Conservation (phyloP, 352 stramenopile genomes). For the Pythium pectinolyticum region DNA sequence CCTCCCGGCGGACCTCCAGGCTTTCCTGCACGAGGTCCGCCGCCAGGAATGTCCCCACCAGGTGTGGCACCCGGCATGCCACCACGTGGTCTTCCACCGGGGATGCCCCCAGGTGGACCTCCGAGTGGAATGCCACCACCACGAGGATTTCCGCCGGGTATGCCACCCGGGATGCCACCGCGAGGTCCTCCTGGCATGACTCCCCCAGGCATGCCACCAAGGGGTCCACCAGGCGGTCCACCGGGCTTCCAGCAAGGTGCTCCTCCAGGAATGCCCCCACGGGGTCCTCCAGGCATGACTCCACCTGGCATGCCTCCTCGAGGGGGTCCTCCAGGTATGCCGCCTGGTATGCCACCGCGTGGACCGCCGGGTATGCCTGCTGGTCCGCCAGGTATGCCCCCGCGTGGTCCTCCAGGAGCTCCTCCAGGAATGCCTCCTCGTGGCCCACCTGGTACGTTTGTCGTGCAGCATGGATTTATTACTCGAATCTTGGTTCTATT, state of each 20-base stretch:
- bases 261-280: conserved; percentile 28
- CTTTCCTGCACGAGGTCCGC: conserved; percentile 17
- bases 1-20: conserved; percentile 19
- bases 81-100: conserved; percentile 11
- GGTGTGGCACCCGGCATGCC: conserved; percentile 23
- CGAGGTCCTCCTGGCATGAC: conserved; percentile 34
- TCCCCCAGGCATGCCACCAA: conserved; percentile 43
- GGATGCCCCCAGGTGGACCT: conserved; percentile 6
- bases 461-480: too few species aligned
- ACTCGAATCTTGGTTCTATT: too few species aligned
- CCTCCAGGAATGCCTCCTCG: conserved; percentile 21
- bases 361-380: conserved; percentile 14
- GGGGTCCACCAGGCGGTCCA: conserved; percentile 18
- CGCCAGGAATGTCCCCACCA: conserved; percentile 9
- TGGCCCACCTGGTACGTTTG: too few species aligned
- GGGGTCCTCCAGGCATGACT: conserved; percentile 4
- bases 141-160: conserved; percentile 19
- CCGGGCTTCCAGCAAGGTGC: too few species aligned
- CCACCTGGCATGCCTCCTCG: too few species aligned
- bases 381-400: conserved; percentile 24
- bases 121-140: conserved; percentile 22
- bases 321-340: conserved; percentile 1
- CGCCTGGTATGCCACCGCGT: conserved; percentile 16
- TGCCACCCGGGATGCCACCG: conserved; percentile 26
- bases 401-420: conserved; percentile 21